These are phyloP conservation scores for Rosa chinensis DNA, from an alignment of 306 rosid genomes.

Conservation along the genomic window DNA sequence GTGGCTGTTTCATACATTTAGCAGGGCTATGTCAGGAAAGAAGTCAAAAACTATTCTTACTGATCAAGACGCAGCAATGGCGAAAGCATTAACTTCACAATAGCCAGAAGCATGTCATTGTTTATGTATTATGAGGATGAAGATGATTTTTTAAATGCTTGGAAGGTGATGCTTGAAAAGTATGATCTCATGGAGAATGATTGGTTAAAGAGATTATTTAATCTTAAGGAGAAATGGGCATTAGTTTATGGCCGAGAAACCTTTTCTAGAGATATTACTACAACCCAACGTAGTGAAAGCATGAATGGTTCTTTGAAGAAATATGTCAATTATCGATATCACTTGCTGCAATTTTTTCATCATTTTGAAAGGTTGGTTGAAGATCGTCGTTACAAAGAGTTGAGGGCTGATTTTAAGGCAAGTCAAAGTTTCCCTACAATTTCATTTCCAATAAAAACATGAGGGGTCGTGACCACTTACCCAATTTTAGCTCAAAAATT, in stretches of 20 bases:
- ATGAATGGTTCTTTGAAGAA: background rate
- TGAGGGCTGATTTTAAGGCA: background rate
- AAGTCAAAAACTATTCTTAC: background rate
- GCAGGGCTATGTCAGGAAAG: background rate
- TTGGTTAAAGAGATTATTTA: background rate
- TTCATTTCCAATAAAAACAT: background rate
- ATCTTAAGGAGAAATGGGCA: background rate
- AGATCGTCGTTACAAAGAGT: background rate
- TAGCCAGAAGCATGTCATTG: background rate
- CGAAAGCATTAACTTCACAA: background rate
- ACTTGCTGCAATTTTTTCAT: background rate
- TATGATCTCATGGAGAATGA: background rate
- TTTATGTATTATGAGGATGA: constrained; percentile 1
- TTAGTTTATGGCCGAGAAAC: background rate
- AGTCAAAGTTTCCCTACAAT: background rate
- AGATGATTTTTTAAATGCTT: background rate
- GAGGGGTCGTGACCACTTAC: no score
- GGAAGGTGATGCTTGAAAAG: constrained; percentile 2
- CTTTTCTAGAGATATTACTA: background rate
- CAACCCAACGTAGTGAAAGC: background rate
- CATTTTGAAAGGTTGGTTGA: background rate
- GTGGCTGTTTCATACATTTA: background rate
- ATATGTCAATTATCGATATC: background rate
- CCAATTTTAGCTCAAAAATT: no score
- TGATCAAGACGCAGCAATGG: background rate